Evolutionary conservation across 257 asterid species (phyloP).

Genomic region (Datura wrightii): DNA sequence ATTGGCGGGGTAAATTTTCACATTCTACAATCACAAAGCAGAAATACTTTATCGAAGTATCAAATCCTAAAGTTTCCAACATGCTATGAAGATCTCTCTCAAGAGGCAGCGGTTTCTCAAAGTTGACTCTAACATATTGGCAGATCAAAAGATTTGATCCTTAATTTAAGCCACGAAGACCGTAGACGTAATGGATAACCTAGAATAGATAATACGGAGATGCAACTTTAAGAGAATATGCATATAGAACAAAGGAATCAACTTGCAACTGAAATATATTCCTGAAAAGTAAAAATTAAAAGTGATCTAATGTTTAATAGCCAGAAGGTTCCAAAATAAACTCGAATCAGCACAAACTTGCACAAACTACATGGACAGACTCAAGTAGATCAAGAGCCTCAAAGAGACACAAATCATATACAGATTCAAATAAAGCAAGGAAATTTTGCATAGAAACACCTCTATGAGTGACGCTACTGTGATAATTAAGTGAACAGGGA

Average conservation of each 20-base stretch:
- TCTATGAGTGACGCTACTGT: background rate
- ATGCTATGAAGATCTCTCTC: background rate
- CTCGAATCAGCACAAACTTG: background rate
- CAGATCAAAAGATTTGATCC: background rate
- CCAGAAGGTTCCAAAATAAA: conserved; percentile 18
- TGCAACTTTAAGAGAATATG: background rate
- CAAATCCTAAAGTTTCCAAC: background rate
- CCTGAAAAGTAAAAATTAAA: background rate
- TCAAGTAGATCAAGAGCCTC: conserved; percentile 13
- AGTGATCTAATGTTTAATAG: background rate
- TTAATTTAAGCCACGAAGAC: background rate
- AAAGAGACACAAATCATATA: background rate
- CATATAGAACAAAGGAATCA: background rate
- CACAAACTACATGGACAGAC: background rate
- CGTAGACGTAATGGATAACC: background rate
- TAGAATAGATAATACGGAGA: background rate
- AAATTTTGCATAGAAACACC: background rate
- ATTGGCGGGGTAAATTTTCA: background rate
- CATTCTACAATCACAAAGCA: background rate
- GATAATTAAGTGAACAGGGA: background rate
- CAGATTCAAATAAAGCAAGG: background rate
- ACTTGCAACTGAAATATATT: background rate
- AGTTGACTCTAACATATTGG: background rate
- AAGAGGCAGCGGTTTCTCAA: background rate
- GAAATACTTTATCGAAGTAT: background rate